Evolutionary conservation across 331 rosid genomes (phyloP), one percentile per base, ranked within the genome.

Genomic region (Cydonia oblonga): DNA sequence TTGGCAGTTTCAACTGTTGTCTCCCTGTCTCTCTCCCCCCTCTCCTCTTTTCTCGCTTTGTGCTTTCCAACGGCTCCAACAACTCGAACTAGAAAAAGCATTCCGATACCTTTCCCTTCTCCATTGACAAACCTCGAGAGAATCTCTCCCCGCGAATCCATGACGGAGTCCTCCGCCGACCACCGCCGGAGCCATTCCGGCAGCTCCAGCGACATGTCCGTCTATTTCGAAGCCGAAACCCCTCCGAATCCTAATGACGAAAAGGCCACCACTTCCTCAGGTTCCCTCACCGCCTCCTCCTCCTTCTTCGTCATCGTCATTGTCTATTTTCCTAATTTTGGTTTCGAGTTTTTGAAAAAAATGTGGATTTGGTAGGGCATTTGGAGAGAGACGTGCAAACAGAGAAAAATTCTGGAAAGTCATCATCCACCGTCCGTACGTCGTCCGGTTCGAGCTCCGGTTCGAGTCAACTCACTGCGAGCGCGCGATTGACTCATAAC

Each of bases 171-270:
- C 19, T 23, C 76, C 67, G 57, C 72, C 44, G 15, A 16, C 38
- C 15, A 19, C 23, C 70, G 66, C 59, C 87, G 71, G 1, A 28
- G 30, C 76, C 73, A 79, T 75, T 86, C 89, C 56, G 56, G 65
- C 57, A 60, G 40, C 56, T 87, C 79, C 57, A 74, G 74, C 71
- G 92, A 90, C 65, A 5, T 53, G 67, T 88, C 95, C 24, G 85
- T 88, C 18, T 84, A 62, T 69, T 25, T 79, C 26, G 88, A 85
- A 29, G 83, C 88, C 1, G 51, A 75, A 15, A 51, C 20, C 76
- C 35, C 53, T 68, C 44, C 30, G 22, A 18, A 51, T 61, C 33
- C 74, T 63, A 26, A 25, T 29, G 70, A 30, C 64, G 73, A 2
- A 79, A 58, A 64, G 68, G 69, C 79, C 78, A 3, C 78, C 63